A percentile compares a stretch with the other conserved stretches of the same genome.
Evolutionary conservation across 768 basidiomycete genomes (phyloP).

Genomic region (Pisolithus microcarpus): DNA sequence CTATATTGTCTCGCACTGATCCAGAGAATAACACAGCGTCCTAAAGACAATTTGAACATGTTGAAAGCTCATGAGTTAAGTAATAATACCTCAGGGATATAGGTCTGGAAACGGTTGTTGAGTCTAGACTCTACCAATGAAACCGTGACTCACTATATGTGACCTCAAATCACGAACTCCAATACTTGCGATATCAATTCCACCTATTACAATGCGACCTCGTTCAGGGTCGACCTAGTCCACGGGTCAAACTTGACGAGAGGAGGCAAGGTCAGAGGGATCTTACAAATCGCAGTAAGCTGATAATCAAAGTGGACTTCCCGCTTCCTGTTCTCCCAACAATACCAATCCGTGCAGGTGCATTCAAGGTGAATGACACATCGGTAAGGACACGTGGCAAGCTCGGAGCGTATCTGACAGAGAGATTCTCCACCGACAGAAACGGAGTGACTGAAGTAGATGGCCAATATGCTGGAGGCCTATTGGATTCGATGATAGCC

Average conservation of each 20-base stretch:
- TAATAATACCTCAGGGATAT: slow-evolving; percentile 51
- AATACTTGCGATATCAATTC: slow-evolving; percentile 81
- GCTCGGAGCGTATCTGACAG: slow-evolving; percentile 78
- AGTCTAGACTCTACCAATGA: slow-evolving; percentile 2
- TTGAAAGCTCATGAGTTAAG: background rate
- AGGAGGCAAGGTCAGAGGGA: slow-evolving; percentile 5
- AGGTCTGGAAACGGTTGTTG: slow-evolving; percentile 44
- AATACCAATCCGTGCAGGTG: slow-evolving; percentile 70
- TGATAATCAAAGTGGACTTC: slow-evolving; percentile 82
- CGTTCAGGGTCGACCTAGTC: slow-evolving; percentile 61
- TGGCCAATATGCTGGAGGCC: slow-evolving; percentile 91
- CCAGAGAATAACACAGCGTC: slow-evolving; percentile 78
- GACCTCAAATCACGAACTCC: slow-evolving; percentile 81
- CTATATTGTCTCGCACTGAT: slow-evolving; percentile 66
- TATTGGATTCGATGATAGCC: slow-evolving; percentile 59
- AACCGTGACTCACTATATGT: slow-evolving; percentile 44
- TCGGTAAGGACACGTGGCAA: slow-evolving; percentile 73
- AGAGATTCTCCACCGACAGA: slow-evolving; percentile 65
- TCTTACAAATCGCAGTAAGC: slow-evolving; percentile 70
- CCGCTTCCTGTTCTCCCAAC: slow-evolving; percentile 80
- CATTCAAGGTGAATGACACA: slow-evolving; percentile 64
- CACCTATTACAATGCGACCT: slow-evolving; percentile 78
- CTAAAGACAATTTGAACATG: slow-evolving; percentile 10
- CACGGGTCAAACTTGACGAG: background rate
- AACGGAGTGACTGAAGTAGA: slow-evolving; percentile 57